A percentile compares a stretch with the other conserved stretches of the same genome.
Conservation (phyloP, 164 flowering plant species). For the Tetrastigma voinierianum region DNA sequence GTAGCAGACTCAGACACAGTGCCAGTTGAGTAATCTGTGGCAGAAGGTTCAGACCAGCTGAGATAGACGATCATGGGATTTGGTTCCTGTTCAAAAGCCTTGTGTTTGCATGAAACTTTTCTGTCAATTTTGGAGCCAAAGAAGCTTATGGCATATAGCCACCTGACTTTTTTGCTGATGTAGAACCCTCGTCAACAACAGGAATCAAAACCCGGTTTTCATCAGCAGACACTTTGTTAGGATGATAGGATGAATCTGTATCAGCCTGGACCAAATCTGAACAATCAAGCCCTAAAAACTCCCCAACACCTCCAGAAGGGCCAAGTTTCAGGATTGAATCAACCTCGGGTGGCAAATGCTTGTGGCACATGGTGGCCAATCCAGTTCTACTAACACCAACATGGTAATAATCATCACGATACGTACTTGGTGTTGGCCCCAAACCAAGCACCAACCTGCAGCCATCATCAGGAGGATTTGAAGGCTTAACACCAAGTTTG, state of each 20-base stretch:
- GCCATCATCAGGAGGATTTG: constrained; percentile 56
- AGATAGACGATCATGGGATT: constrained; percentile 16
- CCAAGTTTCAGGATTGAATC: constrained; percentile 69
- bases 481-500: constrained; percentile 13
- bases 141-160: constrained; percentile 87
- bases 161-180: constrained; percentile 83
- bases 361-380: constrained; percentile 18
- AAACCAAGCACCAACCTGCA: constrained; percentile 82
- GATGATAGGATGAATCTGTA: constrained; percentile 9
- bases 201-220: constrained; percentile 18
- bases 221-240: neutral
- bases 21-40: constrained; percentile 40
- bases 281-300: constrained; percentile 24
- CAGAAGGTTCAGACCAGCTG: constrained; percentile 46
- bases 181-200: constrained; percentile 85
- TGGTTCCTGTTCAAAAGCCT: constrained; percentile 28
- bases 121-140: constrained; percentile 53
- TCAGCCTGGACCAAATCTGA: constrained; percentile 34
- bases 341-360: constrained; percentile 30
- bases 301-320: constrained; percentile 42
- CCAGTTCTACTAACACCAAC: constrained; percentile 25
- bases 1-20: constrained; percentile 41
- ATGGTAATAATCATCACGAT: constrained; percentile 28
- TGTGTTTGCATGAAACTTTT: constrained; percentile 18
- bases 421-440: constrained; percentile 71